A percentile compares a stretch with the other conserved stretches of the same genome.
phyloP scores from a whole-genome alignment of 352 stramenopile species.

The Pythium grandisporangium region DNA sequence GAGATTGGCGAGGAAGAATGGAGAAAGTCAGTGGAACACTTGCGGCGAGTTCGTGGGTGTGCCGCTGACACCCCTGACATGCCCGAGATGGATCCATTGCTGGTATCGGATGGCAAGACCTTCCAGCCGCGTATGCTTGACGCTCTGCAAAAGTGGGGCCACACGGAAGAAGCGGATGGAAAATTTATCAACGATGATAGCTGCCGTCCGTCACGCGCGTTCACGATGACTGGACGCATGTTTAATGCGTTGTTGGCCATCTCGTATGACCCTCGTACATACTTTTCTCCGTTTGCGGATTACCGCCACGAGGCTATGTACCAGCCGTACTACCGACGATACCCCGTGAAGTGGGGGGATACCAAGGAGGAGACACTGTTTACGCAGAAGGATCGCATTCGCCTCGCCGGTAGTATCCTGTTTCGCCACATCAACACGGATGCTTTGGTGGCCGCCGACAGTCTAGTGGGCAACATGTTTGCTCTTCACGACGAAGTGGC shows the following conservation, averaged over 20 bases:
- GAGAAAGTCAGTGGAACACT: conserved; percentile 42
- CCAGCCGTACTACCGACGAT: conserved; percentile 75
- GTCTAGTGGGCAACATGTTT: conserved; percentile 69
- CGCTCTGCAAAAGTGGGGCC: conserved; percentile 49
- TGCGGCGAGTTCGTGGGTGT: conserved; percentile 38
- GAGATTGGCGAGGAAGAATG: conserved; percentile 47
- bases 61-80: conserved; percentile 19
- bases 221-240: conserved; percentile 22
- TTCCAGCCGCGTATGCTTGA: conserved; percentile 50
- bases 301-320: conserved; percentile 65
- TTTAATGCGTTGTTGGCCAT: conserved; percentile 51
- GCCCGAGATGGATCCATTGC: conserved; percentile 68
- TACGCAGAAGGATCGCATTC: conserved; percentile 73
- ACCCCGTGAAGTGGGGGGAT: conserved; percentile 59
- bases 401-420: conserved; percentile 58
- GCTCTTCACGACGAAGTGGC: conserved; percentile 74
- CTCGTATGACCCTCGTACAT: conserved; percentile 66
- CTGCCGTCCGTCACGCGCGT: conserved; percentile 15
- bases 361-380: conserved; percentile 75
- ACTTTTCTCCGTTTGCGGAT: conserved; percentile 71
- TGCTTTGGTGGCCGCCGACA: conserved; percentile 39
- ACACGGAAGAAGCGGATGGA: conserved; percentile 69
- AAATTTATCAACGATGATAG: conserved; percentile 40
- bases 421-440: conserved; percentile 71
- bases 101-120: conserved; percentile 47